Evolutionary conservation across 257 asterid species (phyloP).

Genomic region (Anisodus acutangulus): DNA sequence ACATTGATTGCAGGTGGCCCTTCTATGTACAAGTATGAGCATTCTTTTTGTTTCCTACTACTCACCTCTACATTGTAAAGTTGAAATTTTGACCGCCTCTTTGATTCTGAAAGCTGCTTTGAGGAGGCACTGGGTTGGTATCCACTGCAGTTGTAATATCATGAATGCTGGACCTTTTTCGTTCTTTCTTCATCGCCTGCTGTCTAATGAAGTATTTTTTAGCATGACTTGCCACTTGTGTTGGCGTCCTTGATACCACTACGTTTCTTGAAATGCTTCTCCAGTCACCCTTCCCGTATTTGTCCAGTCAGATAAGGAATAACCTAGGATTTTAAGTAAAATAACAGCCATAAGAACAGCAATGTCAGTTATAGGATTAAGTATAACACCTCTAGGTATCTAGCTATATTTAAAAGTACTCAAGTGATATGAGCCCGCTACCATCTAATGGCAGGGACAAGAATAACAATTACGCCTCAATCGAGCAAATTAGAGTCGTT

Average conservation of each 20-base stretch:
- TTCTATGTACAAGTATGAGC: conserved; percentile 37
- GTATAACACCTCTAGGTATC: not conserved
- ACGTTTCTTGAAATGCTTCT: conserved; percentile 91
- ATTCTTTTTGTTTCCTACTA: not conserved
- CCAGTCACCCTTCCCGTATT: conserved; percentile 94
- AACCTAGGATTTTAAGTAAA: conserved; percentile 39
- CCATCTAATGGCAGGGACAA: not conserved
- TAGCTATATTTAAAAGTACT: not conserved
- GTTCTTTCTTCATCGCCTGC: conserved; percentile 69
- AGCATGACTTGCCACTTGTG: conserved; percentile 95
- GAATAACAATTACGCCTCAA: not conserved
- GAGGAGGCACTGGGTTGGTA: conserved; percentile 53
- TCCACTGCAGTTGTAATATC: conserved; percentile 78
- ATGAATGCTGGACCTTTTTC: conserved; percentile 87
- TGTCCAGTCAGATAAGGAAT: conserved; percentile 67
- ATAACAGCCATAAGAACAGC: not conserved
- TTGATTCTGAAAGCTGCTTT: conserved; percentile 53
- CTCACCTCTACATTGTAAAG: conserved; percentile 52
- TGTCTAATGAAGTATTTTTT: conserved; percentile 86
- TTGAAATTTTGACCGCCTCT: conserved; percentile 47
- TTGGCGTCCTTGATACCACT: conserved; percentile 88
- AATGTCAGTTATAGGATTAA: not conserved
- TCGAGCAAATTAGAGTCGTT: not conserved
- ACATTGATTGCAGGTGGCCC: conserved; percentile 30
- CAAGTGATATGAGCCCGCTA: not conserved